Base-by-base conservation (phyloP, 192 early-diverging fungal genomes). In the Rhizophagus prolifer region DNA sequence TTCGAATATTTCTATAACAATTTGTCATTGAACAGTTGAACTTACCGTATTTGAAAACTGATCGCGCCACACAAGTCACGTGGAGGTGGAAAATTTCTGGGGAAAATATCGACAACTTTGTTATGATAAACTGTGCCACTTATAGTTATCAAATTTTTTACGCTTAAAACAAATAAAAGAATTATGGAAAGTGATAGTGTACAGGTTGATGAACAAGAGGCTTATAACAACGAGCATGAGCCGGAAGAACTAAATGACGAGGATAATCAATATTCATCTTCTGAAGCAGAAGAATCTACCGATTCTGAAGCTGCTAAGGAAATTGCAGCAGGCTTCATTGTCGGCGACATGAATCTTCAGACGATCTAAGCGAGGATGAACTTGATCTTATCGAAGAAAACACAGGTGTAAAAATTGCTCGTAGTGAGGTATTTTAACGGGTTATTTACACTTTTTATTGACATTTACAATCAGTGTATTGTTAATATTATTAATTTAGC, bases 301-400 rank as follows among this genome's bases (percentile, higher is more conserved):
- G 14, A 58, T 26, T 66, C 25, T 8, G 10, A 68, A 36, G 36
- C 30, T 9, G 36, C 19, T 34, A 30, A 65, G 44, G 72, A 89
- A 86, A 72, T 88, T 54, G 81, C 86, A 59, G 89, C 90, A 70
- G 91, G 90, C 1, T 93, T 94, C 70, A 88, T 94, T 36, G 93
- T 92, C 2, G 92, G 87, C 58, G 28, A 21, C 21, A 10, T 19
- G 14, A 47, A 62, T 64, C 26, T 25, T 82, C 72, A 76, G 92
- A 96, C 62, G 89, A 90, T 47, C 82, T 96, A 19, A 94, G 95
- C 30, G 96, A 96, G 21, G 98, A 99, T 72, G 98, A 99, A 81
- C 80, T 97, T 68, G 95, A 93, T 26, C 87, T 98, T 34, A 87
- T 99, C 36, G 91, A 91, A 44, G 96, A 96, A 76, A 97, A 97